Evolutionary conservation across 768 basidiomycete species (phyloP), one percentile per base, ranked within the genome.

Genomic region (Gymnopilus dilepis): DNA sequence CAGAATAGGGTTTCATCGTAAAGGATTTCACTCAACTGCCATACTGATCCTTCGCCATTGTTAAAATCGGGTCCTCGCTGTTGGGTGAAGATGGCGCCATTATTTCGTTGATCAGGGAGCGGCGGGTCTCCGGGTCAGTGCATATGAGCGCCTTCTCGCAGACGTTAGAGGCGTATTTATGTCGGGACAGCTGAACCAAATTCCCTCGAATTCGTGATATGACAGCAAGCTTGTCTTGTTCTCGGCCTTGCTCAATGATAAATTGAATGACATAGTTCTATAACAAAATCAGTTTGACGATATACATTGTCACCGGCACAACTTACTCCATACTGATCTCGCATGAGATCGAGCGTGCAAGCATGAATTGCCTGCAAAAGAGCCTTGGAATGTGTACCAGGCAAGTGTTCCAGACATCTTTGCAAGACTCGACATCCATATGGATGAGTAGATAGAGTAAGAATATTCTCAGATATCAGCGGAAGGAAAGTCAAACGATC

Each of bases 181-280:
- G 94, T 55, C 88, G 85, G 0, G 94, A 85, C 83, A 96, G 86
- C 62, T 81, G 79, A 42, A 95, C 73, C 73, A 98, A 83, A 68
- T 92, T 89, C 3, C 93, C 93, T 8, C 82, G 85, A 53, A 98
- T 81, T 65, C 86, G 85, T 13, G 78, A 74, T 58, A 95, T 80
- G 37, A 97, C 84, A 58, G 82, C 76, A 2, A 80, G 78, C 54
- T 84, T 85, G 70, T 98, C 96, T 12, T 86, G 81, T 0, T 81
- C 80, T 58, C 81, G 80, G 5, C 95, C 95, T 66, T 90, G 83
- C 70, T 94, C 91, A 31, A 99, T 84, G 58, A 99, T 84, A 71
- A 92, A 97, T 74, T 99, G 97, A 50, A 97, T 86, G 33, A 99
- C 97, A 75, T 97, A 98, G 71, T 97, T 95, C 92, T 94, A 70